Base-by-base conservation (phyloP, 805 yeast species). In the Dipodascus albidus region DNA sequence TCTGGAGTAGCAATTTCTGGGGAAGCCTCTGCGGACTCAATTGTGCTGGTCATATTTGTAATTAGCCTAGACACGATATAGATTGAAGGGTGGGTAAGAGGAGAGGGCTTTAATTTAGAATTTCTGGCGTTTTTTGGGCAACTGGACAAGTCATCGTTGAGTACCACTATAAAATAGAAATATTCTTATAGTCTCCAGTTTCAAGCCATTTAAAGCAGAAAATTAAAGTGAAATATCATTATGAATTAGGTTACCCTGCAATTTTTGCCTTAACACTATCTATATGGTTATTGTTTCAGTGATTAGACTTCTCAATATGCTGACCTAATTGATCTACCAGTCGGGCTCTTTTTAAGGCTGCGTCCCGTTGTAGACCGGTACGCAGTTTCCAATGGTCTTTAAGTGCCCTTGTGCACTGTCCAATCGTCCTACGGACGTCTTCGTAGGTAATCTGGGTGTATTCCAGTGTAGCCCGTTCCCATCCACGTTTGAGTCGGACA, bases 331-430 rank as follows among this genome's bases (percentile, higher is more conserved):
- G 11, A 6, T 11, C 33, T 6, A 27, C 33, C 11, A 27, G 9
- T 27, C 11, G 33, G 6, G 11, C 33, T 27, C 33, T 6, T 6
- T 27, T 27, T 11, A 27, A 27, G 11, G 52, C 54, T 11, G 54
- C 23, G 23, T 50, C 51, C 52, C 56, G 56, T 54, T 62, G 61
- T 20, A 57, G 58, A 6, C 54, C 27, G 4, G 64, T 60, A 50
- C 61, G 63, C 21, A 53, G 57, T 52, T 70, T 73, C 62, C 67
- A 67, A 20, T 65, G 56, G 15, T 58, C 49, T 60, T 61, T 67
- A 19, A 70, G 57, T 24, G 54, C 56, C 35, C 52, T 54, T 53
- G 69, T 70, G 48, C 63, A 56, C 17, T 55, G 47, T 31, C 55
- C 57, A 24, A 69, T 59, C 8, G 65, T 65, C 11, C 44, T 52